phyloP scores from a whole-genome alignment of 2,329 filamentous ascomycete species.

The Lithohypha guttulata region DNA sequence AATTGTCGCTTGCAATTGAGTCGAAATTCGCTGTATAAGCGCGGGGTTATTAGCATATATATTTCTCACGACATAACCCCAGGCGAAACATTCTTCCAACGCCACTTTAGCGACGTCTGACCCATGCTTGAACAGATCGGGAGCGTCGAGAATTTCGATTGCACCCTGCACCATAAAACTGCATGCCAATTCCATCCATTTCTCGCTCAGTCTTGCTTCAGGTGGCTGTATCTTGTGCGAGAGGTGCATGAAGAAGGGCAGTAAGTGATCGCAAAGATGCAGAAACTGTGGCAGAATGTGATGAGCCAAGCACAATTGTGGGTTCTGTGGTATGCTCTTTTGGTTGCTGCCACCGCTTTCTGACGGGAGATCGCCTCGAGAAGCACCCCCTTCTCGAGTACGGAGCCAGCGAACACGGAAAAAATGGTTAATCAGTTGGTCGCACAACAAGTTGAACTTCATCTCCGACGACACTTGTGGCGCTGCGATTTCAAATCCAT shows the following conservation, averaged over 20 bases:
- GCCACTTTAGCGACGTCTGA: not conserved
- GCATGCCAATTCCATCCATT: conserved; percentile 15
- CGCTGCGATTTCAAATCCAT: not conserved
- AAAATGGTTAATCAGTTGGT: conserved; percentile 4
- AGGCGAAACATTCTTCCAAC: conserved; percentile 18
- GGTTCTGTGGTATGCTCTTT: not conserved
- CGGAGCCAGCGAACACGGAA: conserved; percentile 1
- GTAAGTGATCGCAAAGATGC: conserved; percentile 12
- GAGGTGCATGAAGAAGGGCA: conserved; percentile 18
- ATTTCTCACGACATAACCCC: conserved; percentile 15
- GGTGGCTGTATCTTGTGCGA: conserved; percentile 14
- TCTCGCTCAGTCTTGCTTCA: conserved; percentile 7
- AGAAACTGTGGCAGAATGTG: conserved; percentile 17
- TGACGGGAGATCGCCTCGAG: not conserved
- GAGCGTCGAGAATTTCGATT: conserved; percentile 3
- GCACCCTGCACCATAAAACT: conserved; percentile 1
- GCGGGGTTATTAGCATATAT: conserved; percentile 1
- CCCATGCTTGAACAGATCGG: not conserved
- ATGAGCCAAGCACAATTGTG: conserved; percentile 5
- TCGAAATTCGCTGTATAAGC: not conserved
- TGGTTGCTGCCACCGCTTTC: not conserved
- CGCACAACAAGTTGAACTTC: not conserved
- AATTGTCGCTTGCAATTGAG: not conserved
- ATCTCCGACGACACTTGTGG: conserved; percentile 1
- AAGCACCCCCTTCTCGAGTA: not conserved